A percentile compares a stretch with the other conserved stretches of the same genome.
These are phyloP conservation scores for Penicillium atrosanguineum DNA, from an alignment of 495 filamentous ascomycete genomes.

Conservation along the genomic window DNA sequence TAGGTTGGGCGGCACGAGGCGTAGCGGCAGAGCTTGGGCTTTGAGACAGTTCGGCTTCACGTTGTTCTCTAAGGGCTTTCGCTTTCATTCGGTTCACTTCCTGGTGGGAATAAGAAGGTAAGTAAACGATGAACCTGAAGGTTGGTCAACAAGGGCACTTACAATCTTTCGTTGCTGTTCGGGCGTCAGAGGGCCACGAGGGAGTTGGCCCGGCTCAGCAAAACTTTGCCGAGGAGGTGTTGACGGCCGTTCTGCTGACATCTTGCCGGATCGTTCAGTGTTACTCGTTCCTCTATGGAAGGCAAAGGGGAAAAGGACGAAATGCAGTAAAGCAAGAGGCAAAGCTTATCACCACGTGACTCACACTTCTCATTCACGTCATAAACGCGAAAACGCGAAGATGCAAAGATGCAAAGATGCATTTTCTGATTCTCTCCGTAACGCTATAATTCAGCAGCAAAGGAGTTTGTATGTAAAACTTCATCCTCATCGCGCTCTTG, in stretches of 20 bases:
- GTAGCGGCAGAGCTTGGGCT: slow-evolving; percentile 19
- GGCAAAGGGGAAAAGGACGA: neutral
- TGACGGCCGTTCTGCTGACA: slow-evolving; percentile 46
- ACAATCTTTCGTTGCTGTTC: slow-evolving; percentile 72
- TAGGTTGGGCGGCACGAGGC: slow-evolving; percentile 19
- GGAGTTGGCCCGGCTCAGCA: slow-evolving; percentile 36
- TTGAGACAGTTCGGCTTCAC: slow-evolving; percentile 53
- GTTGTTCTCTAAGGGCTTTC: slow-evolving; percentile 77
- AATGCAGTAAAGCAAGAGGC: neutral
- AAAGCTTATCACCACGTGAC: slow-evolving; percentile 11
- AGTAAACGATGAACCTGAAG: neutral
- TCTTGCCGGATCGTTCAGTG: slow-evolving; percentile 3
- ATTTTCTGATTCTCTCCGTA: neutral
- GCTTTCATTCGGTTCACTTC: slow-evolving; percentile 90
- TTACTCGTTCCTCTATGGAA: neutral
- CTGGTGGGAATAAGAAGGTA: slow-evolving; percentile 39
- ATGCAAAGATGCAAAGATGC: neutral
- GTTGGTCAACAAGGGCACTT: slow-evolving; percentile 21
- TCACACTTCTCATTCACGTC: neutral
- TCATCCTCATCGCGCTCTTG: slow-evolving; percentile 40
- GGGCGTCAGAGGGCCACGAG: slow-evolving; percentile 62
- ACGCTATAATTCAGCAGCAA: slow-evolving; percentile 8
- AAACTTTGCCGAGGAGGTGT: slow-evolving; percentile 57
- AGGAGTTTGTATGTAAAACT: neutral
- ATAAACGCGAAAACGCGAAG: neutral